phyloP scores from a whole-genome alignment of 129 eudicot genomes.

The Flaveria bidentis region DNA sequence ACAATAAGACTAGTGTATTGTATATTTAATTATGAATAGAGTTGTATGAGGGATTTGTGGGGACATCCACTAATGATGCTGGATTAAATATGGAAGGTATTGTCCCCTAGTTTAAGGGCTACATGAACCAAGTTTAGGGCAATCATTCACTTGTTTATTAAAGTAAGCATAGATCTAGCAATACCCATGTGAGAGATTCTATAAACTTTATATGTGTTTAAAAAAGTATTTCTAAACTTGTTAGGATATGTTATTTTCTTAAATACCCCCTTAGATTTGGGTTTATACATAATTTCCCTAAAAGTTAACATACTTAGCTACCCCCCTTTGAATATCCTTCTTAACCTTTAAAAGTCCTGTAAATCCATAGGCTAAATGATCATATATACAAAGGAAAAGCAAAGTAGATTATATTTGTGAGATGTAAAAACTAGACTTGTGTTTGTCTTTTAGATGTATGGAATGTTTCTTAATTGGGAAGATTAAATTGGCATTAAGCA shows the following conservation, averaged over 20 bases:
- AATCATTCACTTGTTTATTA: conserved; percentile 39
- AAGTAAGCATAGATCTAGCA: conserved; percentile 42
- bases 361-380: too few species aligned
- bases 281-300: background rate
- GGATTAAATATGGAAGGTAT: conserved; percentile 30
- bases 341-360: too few species aligned
- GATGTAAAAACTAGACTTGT: too few species aligned
- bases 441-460: too few species aligned
- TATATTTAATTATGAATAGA: conserved; percentile 1
- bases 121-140: conserved; percentile 29
- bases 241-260: background rate
- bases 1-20: too few species aligned
- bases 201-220: conserved; percentile 29
- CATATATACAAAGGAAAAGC: too few species aligned
- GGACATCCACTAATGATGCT: conserved; percentile 32
- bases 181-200: conserved; percentile 44
- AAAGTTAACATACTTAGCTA: background rate
- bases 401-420: too few species aligned
- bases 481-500: too few species aligned
- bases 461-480: too few species aligned
- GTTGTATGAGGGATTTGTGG: conserved; percentile 37
- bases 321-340: too few species aligned
- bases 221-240: background rate
- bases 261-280: background rate
- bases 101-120: conserved; percentile 35